Evolutionary conservation across 192 early-diverging fungal genomes (phyloP), one percentile per base, ranked within the genome.

Genomic region (Haplosporangium gracile): DNA sequence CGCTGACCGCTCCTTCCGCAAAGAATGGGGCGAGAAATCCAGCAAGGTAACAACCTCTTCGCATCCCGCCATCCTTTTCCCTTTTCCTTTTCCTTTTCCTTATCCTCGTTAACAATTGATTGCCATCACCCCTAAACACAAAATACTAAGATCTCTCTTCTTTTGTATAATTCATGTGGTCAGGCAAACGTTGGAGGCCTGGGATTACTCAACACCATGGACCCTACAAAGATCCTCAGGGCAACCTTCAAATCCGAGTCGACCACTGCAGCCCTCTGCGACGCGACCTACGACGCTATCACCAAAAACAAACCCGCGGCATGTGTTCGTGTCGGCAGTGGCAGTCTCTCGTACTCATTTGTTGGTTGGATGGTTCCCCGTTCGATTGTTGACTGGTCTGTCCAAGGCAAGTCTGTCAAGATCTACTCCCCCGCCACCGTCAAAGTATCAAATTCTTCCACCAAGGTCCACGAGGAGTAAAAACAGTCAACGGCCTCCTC

Each of bases 261-360:
- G 10, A 85, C 82, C 29, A 79, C 86, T 1, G 38, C 60, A 15
- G 68, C 72, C 1, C 49, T 88, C 5, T 79, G 80, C 22, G 80
- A 88, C 10, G 86, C 70, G 53, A 60, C 73, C 6, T 88, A 75
- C n/a, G 86, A 82, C n/a, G 80, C 86, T 1, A 78, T 88, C 68
- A 88, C 80, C 2, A 45, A 40, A 40, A 68, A 43, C n/a, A 53
- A 43, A n/a, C 86, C 86, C 9, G 24, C 74, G 2, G 5, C 57
- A 2, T 16, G 26, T 43, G 74, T 82, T 32, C 43, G 76, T 4
- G 49, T 82, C n/a, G 86, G 86, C n/a, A 82, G 45, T 24, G 63
- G 81, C 20, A 82, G 77, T 72, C 34, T 78, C 10, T 76, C 81
- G 6, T 88, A 88, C 73, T 51, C 86, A 32, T 82, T 88, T 77